Evolutionary conservation across 108 stramenopile genomes (phyloP).

Genomic region (Conticribra weissflogii): DNA sequence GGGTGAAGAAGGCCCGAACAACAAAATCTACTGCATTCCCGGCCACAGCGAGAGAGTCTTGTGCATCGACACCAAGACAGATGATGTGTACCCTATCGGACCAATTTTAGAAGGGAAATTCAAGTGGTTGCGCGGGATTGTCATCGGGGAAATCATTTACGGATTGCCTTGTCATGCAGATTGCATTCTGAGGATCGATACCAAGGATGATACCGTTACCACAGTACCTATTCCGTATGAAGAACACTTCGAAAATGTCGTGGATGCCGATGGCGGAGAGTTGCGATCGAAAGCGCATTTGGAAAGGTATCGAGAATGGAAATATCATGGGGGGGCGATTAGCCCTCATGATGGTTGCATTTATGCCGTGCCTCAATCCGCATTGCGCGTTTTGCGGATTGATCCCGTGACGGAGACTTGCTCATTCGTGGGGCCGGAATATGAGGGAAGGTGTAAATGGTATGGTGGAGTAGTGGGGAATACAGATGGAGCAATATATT

Average conservation of each 20-base stretch:
- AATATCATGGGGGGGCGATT: conserved; percentile 86
- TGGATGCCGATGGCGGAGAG: conserved; percentile 15
- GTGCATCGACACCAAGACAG: conserved; percentile 61
- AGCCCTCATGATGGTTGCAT: conserved; percentile 75
- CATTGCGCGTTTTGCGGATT: conserved; percentile 69
- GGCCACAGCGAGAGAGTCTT: conserved; percentile 73
- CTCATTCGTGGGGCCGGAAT: conserved; percentile 60
- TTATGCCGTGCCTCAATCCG: conserved; percentile 85
- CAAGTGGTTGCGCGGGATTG: conserved; percentile 91
- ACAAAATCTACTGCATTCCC: conserved; percentile 86
- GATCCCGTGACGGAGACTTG: conserved; percentile 70
- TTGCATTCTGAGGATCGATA: conserved; percentile 71
- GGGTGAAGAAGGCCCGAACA: conserved; percentile 72
- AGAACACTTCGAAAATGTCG: conserved; percentile 44
- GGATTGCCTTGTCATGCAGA: conserved; percentile 88
- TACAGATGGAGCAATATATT: conserved; percentile 83
- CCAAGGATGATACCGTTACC: conserved; percentile 59
- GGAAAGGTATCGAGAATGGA: conserved; percentile 68
- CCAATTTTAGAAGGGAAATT: conserved; percentile 66
- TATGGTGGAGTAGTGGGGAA: conserved; percentile 85
- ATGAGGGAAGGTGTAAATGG: conserved; percentile 85
- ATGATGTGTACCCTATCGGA: conserved; percentile 69
- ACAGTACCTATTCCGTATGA: conserved; percentile 74
- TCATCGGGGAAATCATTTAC: conserved; percentile 69
- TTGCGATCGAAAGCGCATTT: conserved; percentile 22